Percentiles rank a stretch among this genome's conserved stretches.
Evolutionary conservation across 805 yeast species (phyloP).

Genomic region (Starmerella sirachaensis): DNA sequence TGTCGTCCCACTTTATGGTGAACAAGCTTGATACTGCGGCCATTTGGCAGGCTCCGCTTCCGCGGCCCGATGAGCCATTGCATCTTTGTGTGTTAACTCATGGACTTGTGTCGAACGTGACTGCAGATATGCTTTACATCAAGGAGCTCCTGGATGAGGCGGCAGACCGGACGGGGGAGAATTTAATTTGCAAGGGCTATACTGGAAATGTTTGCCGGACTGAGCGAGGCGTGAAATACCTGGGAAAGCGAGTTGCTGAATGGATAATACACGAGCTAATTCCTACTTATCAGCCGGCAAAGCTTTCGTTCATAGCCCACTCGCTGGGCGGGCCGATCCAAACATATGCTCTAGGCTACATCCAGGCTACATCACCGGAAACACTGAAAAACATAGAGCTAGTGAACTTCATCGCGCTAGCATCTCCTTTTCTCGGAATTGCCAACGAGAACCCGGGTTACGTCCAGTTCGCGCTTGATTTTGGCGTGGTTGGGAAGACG

Average conservation of each 20-base stretch:
- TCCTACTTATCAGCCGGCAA: slow-evolving; percentile 35
- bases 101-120: slow-evolving; percentile 80
- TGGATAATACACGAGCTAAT: slow-evolving; percentile 49
- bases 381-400: slow-evolving; percentile 60
- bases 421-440: slow-evolving; percentile 82
- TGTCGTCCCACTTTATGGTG: slow-evolving; percentile 22
- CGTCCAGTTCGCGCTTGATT: slow-evolving; percentile 68
- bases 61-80: slow-evolving; percentile 40
- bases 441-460: slow-evolving; percentile 78
- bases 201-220: slow-evolving; percentile 78
- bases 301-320: slow-evolving; percentile 82
- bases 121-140: slow-evolving; percentile 80
- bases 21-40: slow-evolving; percentile 44
- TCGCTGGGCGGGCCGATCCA: slow-evolving; percentile 90
- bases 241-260: slow-evolving; percentile 73
- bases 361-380: slow-evolving; percentile 49
- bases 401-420: slow-evolving; percentile 66
- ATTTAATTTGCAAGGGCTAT: slow-evolving; percentile 71
- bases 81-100: slow-evolving; percentile 83
- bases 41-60: slow-evolving; percentile 65
- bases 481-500: slow-evolving; percentile 84
- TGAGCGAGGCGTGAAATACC: slow-evolving; percentile 71
- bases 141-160: slow-evolving; percentile 64
- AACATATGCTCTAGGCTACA: slow-evolving; percentile 77
- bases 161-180: slow-evolving; percentile 38